Evolutionary conservation across 1,139 yeast genomes (phyloP).

Genomic region (Candida dubliniensis): DNA sequence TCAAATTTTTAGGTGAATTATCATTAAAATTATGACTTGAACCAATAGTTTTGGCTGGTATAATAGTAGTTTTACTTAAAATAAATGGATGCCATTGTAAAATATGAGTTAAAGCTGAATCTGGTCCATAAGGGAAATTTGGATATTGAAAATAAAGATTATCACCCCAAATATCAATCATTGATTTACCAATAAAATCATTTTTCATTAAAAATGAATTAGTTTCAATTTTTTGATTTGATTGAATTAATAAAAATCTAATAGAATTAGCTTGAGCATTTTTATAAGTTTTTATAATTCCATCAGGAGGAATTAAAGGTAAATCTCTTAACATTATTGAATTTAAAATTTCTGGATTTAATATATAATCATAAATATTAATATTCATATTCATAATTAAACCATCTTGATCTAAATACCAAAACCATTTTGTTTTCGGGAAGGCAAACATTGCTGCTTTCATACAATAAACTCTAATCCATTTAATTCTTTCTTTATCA

Average conservation of each 20-base stretch:
- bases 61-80: conserved; percentile 67
- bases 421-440: conserved; percentile 79
- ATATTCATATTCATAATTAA: conserved; percentile 65
- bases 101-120: conserved; percentile 73
- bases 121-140: conserved; percentile 60
- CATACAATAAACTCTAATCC: conserved; percentile 61
- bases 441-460: conserved; percentile 87
- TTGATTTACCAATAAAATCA: conserved; percentile 60
- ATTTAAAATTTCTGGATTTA: conserved; percentile 56
- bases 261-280: conserved; percentile 54
- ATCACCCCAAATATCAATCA: conserved; percentile 77
- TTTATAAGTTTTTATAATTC: conserved; percentile 69
- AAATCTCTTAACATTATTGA: conserved; percentile 63
- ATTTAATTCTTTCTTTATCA: conserved; percentile 39
- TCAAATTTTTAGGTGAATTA: conserved; percentile 25
- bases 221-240: conserved; percentile 58
- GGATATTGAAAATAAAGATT: conserved; percentile 64
- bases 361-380: conserved; percentile 55
- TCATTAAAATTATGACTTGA: conserved; percentile 27
- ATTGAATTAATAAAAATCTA: conserved; percentile 66
- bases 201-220: conserved; percentile 69
- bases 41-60: conserved; percentile 53
- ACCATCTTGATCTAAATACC: conserved; percentile 80
- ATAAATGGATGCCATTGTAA: conserved; percentile 92
- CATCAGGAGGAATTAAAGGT: conserved; percentile 67